Conservation (phyloP, 192 early-diverging fungal genomes). For the Piromyces finnis region DNA sequence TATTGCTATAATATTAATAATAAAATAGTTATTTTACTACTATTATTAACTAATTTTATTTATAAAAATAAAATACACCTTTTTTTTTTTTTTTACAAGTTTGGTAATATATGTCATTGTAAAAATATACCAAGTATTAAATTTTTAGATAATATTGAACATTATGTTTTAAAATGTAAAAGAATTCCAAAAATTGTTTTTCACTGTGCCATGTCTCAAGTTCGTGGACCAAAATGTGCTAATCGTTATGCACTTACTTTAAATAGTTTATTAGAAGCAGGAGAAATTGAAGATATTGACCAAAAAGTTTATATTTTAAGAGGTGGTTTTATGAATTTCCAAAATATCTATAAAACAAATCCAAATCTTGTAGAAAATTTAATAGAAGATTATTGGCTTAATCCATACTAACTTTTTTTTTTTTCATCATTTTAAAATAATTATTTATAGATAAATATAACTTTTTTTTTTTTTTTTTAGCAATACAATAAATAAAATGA, state of each 20-base stretch:
- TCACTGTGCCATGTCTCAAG: slow-evolving; percentile 76
- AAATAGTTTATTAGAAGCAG: not conserved
- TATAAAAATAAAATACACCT: no score
- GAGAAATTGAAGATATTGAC: slow-evolving; percentile 2
- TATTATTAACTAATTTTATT: no score
- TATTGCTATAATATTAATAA: no score
- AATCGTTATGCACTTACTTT: slow-evolving; percentile 24
- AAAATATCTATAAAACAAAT: slow-evolving; percentile 26
- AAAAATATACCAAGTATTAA: slow-evolving; percentile 54
- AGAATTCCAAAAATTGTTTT: slow-evolving; percentile 52
- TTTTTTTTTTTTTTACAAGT: slow-evolving; percentile 5
- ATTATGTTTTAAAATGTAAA: not conserved
- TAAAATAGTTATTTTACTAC: no score
- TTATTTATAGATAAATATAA: no score
- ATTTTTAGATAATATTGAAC: slow-evolving; percentile 21
- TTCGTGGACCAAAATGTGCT: slow-evolving; percentile 57
- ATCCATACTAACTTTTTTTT: no score
- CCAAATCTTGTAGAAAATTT: slow-evolving; percentile 39
- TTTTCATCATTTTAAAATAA: no score
- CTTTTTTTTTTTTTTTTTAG: no score
- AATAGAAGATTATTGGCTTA: slow-evolving; percentile 22
- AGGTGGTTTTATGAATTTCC: slow-evolving; percentile 51
- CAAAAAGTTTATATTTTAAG: slow-evolving; percentile 38
- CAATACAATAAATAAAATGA: no score
- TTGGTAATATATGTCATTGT: slow-evolving; percentile 63